Conservation (phyloP, 352 stramenopile genomes). For the Pythium folliculosum region DNA sequence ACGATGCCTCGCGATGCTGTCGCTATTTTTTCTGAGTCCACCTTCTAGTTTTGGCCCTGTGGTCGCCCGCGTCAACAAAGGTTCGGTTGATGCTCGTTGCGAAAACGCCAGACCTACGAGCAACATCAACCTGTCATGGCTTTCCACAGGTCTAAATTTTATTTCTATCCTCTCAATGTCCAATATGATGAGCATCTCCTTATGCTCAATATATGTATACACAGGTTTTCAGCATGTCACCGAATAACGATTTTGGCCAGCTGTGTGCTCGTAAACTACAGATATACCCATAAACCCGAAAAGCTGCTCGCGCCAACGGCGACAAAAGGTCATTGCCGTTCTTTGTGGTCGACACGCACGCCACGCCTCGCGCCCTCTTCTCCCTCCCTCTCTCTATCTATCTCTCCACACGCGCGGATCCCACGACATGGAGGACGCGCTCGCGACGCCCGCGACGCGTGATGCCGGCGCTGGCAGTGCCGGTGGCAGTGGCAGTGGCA, state of each 20-base stretch:
- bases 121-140: no score
- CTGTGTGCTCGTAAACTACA: background rate
- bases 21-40: no score
- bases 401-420: slow-evolving; percentile 3
- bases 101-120: no score
- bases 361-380: background rate
- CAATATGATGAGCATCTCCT: background rate
- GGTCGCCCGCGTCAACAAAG: no score
- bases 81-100: no score
- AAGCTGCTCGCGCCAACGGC: slow-evolving; percentile 1
- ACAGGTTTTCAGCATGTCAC: background rate
- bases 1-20: no score
- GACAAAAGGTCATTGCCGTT: slow-evolving; percentile 22
- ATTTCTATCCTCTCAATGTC: no score
- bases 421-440: slow-evolving; percentile 40
- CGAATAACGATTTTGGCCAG: background rate
- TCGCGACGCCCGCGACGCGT: slow-evolving; percentile 28
- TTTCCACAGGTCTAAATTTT: no score
- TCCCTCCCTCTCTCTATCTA: background rate
- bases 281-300: slow-evolving; percentile 9
- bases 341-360: slow-evolving; percentile 15
- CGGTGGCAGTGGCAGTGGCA: no score
- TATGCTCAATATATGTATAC: background rate
- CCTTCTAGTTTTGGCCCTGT: no score
- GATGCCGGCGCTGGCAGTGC: no score